Conservation (phyloP, 1,284 basidiomycete genomes). For the Limonomyces culmigenus region DNA sequence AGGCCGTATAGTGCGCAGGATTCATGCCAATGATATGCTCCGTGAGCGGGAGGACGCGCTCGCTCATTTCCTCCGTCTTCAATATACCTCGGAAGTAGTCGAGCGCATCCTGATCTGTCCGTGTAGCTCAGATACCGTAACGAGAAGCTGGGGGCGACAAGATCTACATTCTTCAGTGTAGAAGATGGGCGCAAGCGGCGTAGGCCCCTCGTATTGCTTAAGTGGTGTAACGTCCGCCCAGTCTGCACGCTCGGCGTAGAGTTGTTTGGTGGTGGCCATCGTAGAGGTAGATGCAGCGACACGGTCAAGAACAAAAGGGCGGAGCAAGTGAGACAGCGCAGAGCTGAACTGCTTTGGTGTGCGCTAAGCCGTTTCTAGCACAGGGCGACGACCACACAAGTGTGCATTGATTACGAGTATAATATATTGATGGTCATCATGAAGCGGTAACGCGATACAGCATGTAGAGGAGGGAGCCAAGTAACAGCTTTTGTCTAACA, state of each 20-base stretch:
- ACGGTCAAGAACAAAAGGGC: too few relatives aligned
- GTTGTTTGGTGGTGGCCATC: too few relatives aligned
- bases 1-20: slow-evolving; percentile 88
- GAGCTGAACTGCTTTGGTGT: too few relatives aligned
- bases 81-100: slow-evolving; percentile 81
- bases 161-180: slow-evolving; percentile 74
- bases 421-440: too few relatives aligned
- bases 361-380: too few relatives aligned
- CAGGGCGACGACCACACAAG: too few relatives aligned
- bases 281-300: too few relatives aligned
- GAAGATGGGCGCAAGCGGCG: slow-evolving; percentile 77
- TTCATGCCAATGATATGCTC: slow-evolving; percentile 76
- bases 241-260: slow-evolving; percentile 48
- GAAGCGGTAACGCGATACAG: too few relatives aligned
- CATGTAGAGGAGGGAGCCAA: too few relatives aligned
- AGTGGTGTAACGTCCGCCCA: slow-evolving; percentile 73
- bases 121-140: background rate
- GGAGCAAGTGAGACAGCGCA: too few relatives aligned
- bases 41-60: slow-evolving; percentile 71
- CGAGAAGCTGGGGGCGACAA: background rate
- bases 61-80: slow-evolving; percentile 57
- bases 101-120: slow-evolving; percentile 77
- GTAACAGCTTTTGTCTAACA: too few relatives aligned
- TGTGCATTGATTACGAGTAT: too few relatives aligned
- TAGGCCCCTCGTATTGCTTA: slow-evolving; percentile 62